These are phyloP conservation scores for Cladophialophora bantiana DNA, from an alignment of 2,329 filamentous ascomycete genomes.

Conservation along the genomic window DNA sequence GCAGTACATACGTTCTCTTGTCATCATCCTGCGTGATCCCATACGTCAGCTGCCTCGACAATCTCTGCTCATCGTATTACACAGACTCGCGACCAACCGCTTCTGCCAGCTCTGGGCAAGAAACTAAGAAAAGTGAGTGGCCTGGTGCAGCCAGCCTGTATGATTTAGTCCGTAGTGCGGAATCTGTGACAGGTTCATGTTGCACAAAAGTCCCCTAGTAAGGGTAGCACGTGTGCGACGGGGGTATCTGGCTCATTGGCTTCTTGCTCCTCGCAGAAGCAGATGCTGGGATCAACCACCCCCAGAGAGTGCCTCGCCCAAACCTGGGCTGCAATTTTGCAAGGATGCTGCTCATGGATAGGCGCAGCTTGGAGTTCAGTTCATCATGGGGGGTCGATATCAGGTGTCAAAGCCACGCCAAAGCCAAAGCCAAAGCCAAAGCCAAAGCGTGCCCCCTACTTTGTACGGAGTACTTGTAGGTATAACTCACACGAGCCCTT, in stretches of 20 bases:
- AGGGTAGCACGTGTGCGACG: constrained; percentile 27
- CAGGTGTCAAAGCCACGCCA: not conserved
- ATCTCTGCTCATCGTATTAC: not conserved
- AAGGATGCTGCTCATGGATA: not conserved
- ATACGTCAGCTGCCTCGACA: not conserved
- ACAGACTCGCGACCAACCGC: constrained; percentile 25
- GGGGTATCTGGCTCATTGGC: not conserved
- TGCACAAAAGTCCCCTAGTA: constrained; percentile 12
- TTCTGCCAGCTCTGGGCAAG: constrained; percentile 9
- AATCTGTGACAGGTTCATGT: constrained; percentile 30
- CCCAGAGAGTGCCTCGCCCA: not conserved
- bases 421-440: too few relatives aligned
- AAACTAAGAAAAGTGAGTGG: constrained; percentile 11
- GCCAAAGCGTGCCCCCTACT: not conserved
- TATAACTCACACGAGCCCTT: not conserved
- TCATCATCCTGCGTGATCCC: not conserved
- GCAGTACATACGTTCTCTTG: not conserved
- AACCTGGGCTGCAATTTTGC: constrained; percentile 3
- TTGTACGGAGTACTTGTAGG: too few relatives aligned
- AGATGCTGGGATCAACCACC: not conserved
- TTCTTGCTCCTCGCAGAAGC: too few relatives aligned
- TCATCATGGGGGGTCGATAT: not conserved
- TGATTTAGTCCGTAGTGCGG: constrained; percentile 15
- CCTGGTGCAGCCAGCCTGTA: constrained; percentile 18
- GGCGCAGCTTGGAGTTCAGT: not conserved